Evolutionary conservation across 768 basidiomycete species (phyloP).

Genomic region (Hemileccinum rubropunctum): DNA sequence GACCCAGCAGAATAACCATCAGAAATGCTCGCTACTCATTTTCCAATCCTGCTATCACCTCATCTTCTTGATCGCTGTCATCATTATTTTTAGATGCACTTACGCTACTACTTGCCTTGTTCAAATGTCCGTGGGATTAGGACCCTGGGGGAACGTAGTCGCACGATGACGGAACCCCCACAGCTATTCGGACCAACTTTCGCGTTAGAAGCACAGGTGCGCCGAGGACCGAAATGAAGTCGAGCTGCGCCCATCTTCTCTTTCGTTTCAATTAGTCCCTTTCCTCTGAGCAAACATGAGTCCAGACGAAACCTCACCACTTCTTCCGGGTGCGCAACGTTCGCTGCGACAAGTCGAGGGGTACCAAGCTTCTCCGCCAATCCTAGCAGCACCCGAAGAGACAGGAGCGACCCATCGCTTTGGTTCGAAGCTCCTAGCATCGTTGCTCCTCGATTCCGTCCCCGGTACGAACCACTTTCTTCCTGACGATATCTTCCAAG

Average conservation of each 20-base stretch:
- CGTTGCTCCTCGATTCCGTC: constrained; percentile 54
- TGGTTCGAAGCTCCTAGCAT: constrained; percentile 38
- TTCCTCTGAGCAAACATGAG: constrained; percentile 13
- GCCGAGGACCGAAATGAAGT: neutral
- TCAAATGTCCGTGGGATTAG: neutral
- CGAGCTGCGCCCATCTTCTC: neutral
- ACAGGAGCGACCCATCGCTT: constrained; percentile 23
- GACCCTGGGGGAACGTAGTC: neutral
- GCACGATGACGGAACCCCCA: constrained; percentile 12
- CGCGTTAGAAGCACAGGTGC: constrained; percentile 16
- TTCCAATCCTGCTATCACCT: too few relatives aligned
- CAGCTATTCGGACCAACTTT: constrained; percentile 2
- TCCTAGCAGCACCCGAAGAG: constrained; percentile 25
- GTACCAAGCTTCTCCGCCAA: constrained; percentile 13
- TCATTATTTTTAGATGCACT: too few relatives aligned
- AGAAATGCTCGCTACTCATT: too few relatives aligned
- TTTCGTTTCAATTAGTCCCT: constrained; percentile 12
- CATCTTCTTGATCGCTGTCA: too few relatives aligned
- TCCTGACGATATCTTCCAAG: neutral
- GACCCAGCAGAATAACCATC: too few relatives aligned
- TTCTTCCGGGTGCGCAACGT: constrained; percentile 21
- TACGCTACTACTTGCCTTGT: too few relatives aligned
- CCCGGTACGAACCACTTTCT: constrained; percentile 43
- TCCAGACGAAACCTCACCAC: constrained; percentile 31
- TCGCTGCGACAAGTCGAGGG: constrained; percentile 6